Percentiles rank a stretch among this genome's conserved stretches.
Conservation (phyloP, 2,329 filamentous ascomycete species). For the Aspergillus candidus region DNA sequence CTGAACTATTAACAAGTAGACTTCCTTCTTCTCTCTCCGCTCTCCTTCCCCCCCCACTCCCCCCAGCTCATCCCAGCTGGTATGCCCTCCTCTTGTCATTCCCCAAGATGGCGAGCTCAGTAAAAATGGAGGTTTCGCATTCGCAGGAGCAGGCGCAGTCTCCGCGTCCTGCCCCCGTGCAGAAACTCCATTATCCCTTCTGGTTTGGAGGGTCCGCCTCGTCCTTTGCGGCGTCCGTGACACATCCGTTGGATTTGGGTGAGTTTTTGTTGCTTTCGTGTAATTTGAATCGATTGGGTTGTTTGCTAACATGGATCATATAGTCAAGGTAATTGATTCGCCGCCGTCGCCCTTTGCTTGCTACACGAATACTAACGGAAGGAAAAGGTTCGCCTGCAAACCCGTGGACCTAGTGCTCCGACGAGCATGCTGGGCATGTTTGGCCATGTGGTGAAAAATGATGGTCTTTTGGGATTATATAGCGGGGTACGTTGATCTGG, state of each 20-base stretch:
- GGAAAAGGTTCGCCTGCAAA: slow-evolving; percentile 75
- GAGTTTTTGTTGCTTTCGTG: slow-evolving; percentile 34
- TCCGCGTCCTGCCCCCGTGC: slow-evolving; percentile 19
- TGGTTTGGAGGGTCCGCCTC: slow-evolving; percentile 97
- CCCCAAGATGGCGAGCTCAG: slow-evolving; percentile 30
- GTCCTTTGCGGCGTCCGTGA: slow-evolving; percentile 84
- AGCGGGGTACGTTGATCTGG: slow-evolving; percentile 55
- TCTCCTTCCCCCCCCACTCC: slow-evolving; percentile 8
- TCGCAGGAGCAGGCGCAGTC: slow-evolving; percentile 8
- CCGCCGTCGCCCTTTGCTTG: background rate
- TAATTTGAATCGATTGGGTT: background rate
- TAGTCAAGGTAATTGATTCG: slow-evolving; percentile 49
- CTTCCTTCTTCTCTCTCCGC: slow-evolving; percentile 12
- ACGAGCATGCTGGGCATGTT: slow-evolving; percentile 83
- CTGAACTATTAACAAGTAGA: background rate
- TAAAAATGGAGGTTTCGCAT: slow-evolving; percentile 26
- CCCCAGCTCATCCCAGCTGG: slow-evolving; percentile 9
- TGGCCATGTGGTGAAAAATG: slow-evolving; percentile 66
- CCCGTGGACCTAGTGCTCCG: slow-evolving; percentile 66
- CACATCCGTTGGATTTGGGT: slow-evolving; percentile 90
- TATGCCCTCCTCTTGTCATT: slow-evolving; percentile 16
- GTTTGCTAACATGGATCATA: slow-evolving; percentile 18
- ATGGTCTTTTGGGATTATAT: slow-evolving; percentile 79
- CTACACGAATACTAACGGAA: background rate
- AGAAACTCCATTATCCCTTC: slow-evolving; percentile 62